Conservation (phyloP, 495 filamentous ascomycete genomes). For the Thermochaetoides thermophila region DNA sequence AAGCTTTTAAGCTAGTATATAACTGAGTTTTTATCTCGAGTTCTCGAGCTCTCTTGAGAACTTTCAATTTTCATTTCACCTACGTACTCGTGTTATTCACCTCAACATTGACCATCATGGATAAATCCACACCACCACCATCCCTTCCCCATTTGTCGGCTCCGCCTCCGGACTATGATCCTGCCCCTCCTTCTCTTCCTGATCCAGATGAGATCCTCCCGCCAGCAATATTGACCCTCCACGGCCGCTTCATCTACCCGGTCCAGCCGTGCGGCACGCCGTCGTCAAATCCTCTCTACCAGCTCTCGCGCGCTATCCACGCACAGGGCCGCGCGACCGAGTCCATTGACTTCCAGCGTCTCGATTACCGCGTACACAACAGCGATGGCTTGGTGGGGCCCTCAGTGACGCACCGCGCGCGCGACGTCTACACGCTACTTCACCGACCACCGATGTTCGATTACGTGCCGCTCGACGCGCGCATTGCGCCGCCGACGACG, state of each 20-base stretch:
- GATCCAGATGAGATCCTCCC: conserved; percentile 16
- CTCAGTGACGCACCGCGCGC: conserved; percentile 6
- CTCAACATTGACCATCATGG: no score
- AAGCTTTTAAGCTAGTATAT: no score
- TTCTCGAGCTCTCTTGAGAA: no score
- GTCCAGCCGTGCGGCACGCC: conserved; percentile 3
- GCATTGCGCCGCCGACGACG: conserved; percentile 8
- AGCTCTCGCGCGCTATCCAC: conserved; percentile 17
- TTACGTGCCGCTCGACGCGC: conserved; percentile 7
- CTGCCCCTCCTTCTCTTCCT: no score
- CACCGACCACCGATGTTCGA: conserved; percentile 6
- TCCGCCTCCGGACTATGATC: no score
- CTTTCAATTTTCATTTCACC: no score
- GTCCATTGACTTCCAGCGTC: conserved; percentile 15
- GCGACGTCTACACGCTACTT: conserved; percentile 16
- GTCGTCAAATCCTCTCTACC: conserved; percentile 13
- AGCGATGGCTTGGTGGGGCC: conserved; percentile 10
- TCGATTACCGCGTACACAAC: conserved; percentile 15
- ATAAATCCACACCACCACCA: no score
- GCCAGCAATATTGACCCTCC: conserved; percentile 14
- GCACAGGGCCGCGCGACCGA: conserved; percentile 6
- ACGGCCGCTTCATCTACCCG: conserved; percentile 15
- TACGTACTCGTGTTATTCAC: no score
- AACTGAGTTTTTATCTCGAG: no score
- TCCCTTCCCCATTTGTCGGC: no score